phyloP scores from a whole-genome alignment of 441 rosid species.

The Syzygium syzygioides region DNA sequence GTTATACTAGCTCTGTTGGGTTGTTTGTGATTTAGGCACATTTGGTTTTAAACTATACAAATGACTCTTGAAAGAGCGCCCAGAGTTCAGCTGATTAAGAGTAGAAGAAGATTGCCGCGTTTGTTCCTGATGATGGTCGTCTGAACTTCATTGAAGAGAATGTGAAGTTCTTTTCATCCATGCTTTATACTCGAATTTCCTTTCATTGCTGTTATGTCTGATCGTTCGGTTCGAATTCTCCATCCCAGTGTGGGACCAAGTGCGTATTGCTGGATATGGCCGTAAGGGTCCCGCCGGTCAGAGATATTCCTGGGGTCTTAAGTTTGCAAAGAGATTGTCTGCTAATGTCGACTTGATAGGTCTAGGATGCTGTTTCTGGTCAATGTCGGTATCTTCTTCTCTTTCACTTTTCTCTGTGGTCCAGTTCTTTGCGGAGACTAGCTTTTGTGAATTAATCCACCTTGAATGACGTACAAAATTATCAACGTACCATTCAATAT shows the following conservation, averaged over 20 bases:
- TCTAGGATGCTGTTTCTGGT: neutral
- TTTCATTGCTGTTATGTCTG: neutral
- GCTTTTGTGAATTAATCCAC: neutral
- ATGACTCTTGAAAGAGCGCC: conserved; percentile 34
- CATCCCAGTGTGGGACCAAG: conserved; percentile 30
- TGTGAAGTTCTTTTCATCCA: conserved; percentile 10
- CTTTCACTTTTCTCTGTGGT: neutral
- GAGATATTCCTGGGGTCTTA: conserved; percentile 67
- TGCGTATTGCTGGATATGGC: conserved; percentile 50
- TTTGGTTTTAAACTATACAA: neutral
- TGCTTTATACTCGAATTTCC: neutral
- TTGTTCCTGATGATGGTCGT: conserved; percentile 66
- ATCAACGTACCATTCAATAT: too few species aligned
- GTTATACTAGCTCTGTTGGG: neutral
- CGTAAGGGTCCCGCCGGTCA: conserved; percentile 56
- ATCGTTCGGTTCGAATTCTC: neutral
- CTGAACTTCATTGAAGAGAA: conserved; percentile 57
- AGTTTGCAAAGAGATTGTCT: neutral
- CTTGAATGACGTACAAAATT: too few species aligned
- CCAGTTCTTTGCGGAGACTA: neutral
- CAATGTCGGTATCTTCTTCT: neutral
- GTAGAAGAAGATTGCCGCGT: conserved; percentile 56
- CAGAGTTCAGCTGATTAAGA: conserved; percentile 54
- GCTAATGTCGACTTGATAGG: neutral
- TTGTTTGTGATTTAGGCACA: neutral